Conservation (phyloP, 164 flowering plant genomes). For the Protea cynaroides region DNA sequence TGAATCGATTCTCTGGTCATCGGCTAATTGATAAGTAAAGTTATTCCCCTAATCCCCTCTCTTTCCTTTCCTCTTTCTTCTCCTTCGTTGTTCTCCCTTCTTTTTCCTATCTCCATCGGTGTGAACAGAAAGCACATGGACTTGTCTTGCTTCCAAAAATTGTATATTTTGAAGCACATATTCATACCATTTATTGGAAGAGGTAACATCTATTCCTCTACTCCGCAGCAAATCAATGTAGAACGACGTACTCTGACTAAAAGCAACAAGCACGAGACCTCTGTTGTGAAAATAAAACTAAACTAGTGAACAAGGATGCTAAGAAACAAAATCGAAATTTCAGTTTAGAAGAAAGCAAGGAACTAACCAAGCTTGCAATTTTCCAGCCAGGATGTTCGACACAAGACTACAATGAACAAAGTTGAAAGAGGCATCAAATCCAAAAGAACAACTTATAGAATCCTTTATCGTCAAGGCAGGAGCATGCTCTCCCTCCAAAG, state of each 20-base stretch:
- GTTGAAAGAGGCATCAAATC: constrained; percentile 46
- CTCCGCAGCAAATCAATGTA: constrained; percentile 51
- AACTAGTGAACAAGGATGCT: no score
- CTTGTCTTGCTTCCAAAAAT: no score
- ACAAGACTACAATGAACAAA: constrained; percentile 50
- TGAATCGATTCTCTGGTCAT: no score
- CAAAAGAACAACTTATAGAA: constrained; percentile 42
- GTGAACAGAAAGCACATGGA: no score
- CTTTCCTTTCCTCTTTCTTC: no score
- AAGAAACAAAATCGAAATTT: no score
- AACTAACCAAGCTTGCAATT: constrained; percentile 62
- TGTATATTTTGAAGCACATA: neutral
- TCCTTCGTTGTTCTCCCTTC: no score
- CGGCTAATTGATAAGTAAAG: no score
- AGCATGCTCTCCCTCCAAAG: constrained; percentile 76
- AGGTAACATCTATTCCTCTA: constrained; percentile 35
- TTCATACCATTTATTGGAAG: constrained; percentile 41
- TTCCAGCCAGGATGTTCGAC: constrained; percentile 46
- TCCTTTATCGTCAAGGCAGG: constrained; percentile 81
- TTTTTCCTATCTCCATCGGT: no score
- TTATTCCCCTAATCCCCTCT: no score
- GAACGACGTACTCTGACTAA: constrained; percentile 55
- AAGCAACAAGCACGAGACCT: constrained; percentile 64
- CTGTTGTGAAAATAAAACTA: no score
- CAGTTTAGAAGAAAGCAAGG: no score